Base-by-base conservation (phyloP, 2,329 filamentous ascomycete genomes). In the Chrysoporthe cubensis region DNA sequence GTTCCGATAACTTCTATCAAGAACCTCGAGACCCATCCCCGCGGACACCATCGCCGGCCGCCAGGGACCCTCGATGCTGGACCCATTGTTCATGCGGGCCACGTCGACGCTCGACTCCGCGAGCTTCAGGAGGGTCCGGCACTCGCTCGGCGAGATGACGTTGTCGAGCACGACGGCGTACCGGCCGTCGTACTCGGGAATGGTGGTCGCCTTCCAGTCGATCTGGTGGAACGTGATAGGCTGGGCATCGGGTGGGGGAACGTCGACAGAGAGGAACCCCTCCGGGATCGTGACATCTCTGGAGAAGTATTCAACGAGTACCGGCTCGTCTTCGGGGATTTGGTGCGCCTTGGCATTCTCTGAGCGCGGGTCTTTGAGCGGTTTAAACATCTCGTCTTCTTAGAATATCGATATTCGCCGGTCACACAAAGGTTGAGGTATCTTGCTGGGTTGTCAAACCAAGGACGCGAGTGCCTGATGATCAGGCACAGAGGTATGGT, bases 31-130 rank as follows among this genome's bases (percentile, higher is more conserved):
- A 3, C 91, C 90, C 4, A 77, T 77, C 5, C 91, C 91, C 34
- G 87, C 76, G 74, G 91, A 91, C 67, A 94, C 83, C 76, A 92
- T 83, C 0, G 92, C 92, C 1, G 87, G 86, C 62, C 84, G 81
- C 92, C 92, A 95, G 1, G 80, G 56, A 67, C 79, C 80, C 9
- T 50, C 26, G n/a, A 54, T 43, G 34, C 52, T 52, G 2, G 59
- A 14, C 14, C 44, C 50, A 46, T 57, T 48, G 34, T 42, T 26
- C 56, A 62, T 60, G 21, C 44, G 43, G 50, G 79, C 74, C 71
- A 87, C 84, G 13, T 84, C 85, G 6, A 84, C 81, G 64, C 80
- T 82, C 18, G 84, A 77, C 74, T 88, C 86, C 11, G 85, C 85
- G 6, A 87, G 77, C 13, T 68, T 34, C 4, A 86, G 70, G 0